Evolutionary conservation across 192 early-diverging fungal species (phyloP), one percentile per base, ranked within the genome.

Genomic region (Umbelopsis ramanniana): DNA sequence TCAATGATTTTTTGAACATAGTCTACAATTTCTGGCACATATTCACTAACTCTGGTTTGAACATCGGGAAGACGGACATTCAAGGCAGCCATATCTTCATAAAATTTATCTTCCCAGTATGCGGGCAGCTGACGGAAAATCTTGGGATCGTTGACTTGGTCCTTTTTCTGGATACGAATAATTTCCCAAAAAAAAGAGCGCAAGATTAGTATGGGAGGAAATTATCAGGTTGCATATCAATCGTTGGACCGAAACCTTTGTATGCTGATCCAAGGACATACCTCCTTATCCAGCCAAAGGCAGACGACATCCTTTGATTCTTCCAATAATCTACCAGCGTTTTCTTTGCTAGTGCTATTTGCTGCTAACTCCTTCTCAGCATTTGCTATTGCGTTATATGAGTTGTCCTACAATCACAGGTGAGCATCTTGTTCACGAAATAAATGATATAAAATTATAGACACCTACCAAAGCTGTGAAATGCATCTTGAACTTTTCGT

Each of bases 11-110:
- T 86, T 79, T 98, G 84, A 17, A 98, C 89, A 86, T 93, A 99
- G 3, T 69, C 75, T 43, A 95, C 88, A 79, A 98, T 97, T 75
- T 99, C 96, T 9, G 94, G 94, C 33, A 99, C 90, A 76, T 95
- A 99, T 86, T 99, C 96, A 67, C 93, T 94, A 26, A 99, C 97
- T 46, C 97, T 93, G 19, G 95, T 96, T 74, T 96, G 79, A 6
- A 97, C 81, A 74, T 96, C 93, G 19, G 95, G 96, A 4, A 89
- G 85, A 38, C 91, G 90, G 40, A 92, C 82, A 67, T 94, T 93
- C 46, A 99, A 83, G 22, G 87, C 88, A 72, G 94, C 93, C 95
- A 99, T 96, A 70, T 97, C 96, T 46, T 87, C 82, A 70, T 98
- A 95, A 78, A 91, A 99, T 71, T 94, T 93, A 37, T 89, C 86